Percentiles rank a stretch among this genome's conserved stretches.
Conservation (phyloP, 441 rosid species). For the Metrosideros polymorpha region DNA sequence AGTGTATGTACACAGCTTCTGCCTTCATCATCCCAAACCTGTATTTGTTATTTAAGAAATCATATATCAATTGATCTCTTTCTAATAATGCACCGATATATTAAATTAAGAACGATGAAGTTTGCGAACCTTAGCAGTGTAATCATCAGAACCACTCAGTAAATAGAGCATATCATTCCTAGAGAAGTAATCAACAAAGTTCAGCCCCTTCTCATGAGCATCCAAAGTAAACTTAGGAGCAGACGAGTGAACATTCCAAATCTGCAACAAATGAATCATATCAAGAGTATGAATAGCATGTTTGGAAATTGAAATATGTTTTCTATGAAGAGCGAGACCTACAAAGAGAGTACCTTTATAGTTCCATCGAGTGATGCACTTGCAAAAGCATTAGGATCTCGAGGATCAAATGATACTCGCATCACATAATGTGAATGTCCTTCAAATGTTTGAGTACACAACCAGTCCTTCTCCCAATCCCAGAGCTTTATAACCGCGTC, state of each 20-base stretch:
- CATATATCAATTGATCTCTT: background rate
- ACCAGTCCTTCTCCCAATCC: conserved; percentile 13
- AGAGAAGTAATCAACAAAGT: background rate
- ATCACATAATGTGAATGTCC: conserved; percentile 15
- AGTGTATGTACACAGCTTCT: background rate
- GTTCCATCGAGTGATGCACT: conserved; percentile 8
- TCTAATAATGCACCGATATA: background rate
- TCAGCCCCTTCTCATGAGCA: background rate
- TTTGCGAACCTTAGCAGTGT: background rate
- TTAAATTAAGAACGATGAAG: background rate
- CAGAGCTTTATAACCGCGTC: conserved; percentile 6
- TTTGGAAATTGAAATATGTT: background rate
- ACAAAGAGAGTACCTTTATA: background rate
- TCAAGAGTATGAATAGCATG: background rate
- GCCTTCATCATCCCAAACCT: background rate
- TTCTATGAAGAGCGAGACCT: background rate
- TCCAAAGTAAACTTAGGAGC: background rate
- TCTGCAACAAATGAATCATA: background rate
- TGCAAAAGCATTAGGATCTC: background rate
- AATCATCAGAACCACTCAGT: background rate
- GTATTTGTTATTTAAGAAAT: background rate
- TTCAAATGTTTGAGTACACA: background rate
- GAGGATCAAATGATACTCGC: background rate
- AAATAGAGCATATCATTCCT: background rate
- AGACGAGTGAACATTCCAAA: background rate